Evolutionary conservation across 2,329 filamentous ascomycete species (phyloP), one percentile per base, ranked within the genome.

Genomic region (Colletotrichum ledebouriae): DNA sequence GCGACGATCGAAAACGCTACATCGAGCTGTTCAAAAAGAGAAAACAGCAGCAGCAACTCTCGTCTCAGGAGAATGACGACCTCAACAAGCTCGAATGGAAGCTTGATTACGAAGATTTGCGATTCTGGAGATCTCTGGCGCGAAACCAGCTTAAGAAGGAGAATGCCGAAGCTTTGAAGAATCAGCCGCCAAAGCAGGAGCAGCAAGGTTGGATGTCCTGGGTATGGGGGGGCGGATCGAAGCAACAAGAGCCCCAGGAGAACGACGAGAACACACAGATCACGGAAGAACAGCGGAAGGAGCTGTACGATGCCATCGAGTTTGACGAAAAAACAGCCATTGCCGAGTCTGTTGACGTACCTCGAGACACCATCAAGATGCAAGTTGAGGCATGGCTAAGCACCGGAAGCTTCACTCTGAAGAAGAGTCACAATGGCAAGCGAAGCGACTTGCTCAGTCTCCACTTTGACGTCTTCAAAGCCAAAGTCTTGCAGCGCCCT

Each of bases 21-120:
- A 98, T 98, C 69, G 89, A 94, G 69, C 82, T 99, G 1, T 99
- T 98, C 87, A 99, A 98, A 80, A 98, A 97, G 82, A 93, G 90
- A 79, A 94, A 94, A 76, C 87, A 91, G 70, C 90, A 88, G 73
- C 89, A 90, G 69, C 91, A 92, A 69, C 81, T 98, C 11, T 86
- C 89, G 0, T 78, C 89, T 0, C 84, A 90, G 7, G 96, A 99
- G 73, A 84, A 79, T 2, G 89, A 91, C 50, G 92, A 94, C 44
- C 77, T 98, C 2, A 88, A 90, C 49, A 85, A 85, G 56, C 85
- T 99, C 2, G 96, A 99, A 77, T 89, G 88, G 83, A 98, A 98
- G 77, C 85, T 97, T 2, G 90, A 87, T 39, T 99, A 99, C 76
- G 96, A 99, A 78, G 97, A 99, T 76, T 85, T 99, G 60, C 91